These are phyloP conservation scores for Canariomyces notabilis DNA, from an alignment of 2,329 filamentous ascomycete species.

Conservation along the genomic window DNA sequence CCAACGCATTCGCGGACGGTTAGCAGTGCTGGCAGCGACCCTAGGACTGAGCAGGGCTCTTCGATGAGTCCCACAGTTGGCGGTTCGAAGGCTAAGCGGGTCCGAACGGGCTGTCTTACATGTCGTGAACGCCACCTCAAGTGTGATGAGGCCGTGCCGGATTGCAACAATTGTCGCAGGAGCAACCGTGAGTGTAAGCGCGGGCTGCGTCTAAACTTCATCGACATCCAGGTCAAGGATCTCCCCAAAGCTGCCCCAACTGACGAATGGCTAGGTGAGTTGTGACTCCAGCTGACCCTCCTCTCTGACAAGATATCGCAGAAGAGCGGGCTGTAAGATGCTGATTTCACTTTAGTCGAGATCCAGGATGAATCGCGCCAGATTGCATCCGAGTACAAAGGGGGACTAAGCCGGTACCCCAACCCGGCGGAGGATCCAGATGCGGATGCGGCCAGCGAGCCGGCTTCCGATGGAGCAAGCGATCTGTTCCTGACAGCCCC, in stretches of 20 bases:
- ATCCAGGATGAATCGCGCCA: slow-evolving; percentile 86
- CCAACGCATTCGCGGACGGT: neutral
- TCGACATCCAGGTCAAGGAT: slow-evolving; percentile 70
- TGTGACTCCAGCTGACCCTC: neutral
- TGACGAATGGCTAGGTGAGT: slow-evolving; percentile 59
- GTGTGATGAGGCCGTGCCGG: slow-evolving; percentile 69
- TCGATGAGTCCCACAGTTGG: slow-evolving; percentile 21
- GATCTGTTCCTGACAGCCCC: neutral
- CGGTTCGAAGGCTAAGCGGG: slow-evolving; percentile 81
- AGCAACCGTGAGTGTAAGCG: slow-evolving; percentile 81
- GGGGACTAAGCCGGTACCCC: slow-evolving; percentile 70
- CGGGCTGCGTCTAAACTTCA: slow-evolving; percentile 84
- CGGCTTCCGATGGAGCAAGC: neutral
- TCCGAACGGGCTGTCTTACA: slow-evolving; percentile 85
- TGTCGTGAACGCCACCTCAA: slow-evolving; percentile 87
- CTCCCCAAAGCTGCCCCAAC: slow-evolving; percentile 60
- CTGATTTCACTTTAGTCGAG: slow-evolving; percentile 44
- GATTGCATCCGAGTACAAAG: slow-evolving; percentile 85
- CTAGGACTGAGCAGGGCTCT: slow-evolving; percentile 8
- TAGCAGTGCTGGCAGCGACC: slow-evolving; percentile 2
- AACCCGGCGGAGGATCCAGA: slow-evolving; percentile 27
- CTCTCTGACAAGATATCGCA: neutral
- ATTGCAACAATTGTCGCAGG: slow-evolving; percentile 77
- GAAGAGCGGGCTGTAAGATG: neutral
- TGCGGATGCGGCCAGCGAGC: neutral